Base-by-base conservation (phyloP, 164 flowering plant genomes). In the Magnolia sinica region DNA sequence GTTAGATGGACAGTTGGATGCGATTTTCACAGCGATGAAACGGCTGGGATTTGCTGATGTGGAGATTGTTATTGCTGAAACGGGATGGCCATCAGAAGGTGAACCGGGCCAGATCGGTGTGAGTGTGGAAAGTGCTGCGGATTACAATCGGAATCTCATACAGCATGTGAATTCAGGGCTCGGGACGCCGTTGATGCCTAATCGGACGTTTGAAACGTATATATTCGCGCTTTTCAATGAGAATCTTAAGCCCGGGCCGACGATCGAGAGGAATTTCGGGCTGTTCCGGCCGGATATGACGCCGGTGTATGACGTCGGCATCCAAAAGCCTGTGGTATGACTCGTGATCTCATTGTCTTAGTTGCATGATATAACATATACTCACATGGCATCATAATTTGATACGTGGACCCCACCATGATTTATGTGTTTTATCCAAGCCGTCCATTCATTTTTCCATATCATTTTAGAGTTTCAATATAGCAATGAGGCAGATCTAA, bases 161-260 rank as follows among this genome's bases (percentile, higher is more conserved):
- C 72, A 73, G 55, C 94, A 90, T 73, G 93, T 91, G 7, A 84
- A 66, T 0, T 88, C 92, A 1, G 89, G 92, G 0, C 63, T 76
- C 1, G 97, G 95, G 70, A 92, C 97, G 2, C 95, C 95, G 1
- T 84, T 91, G 7, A 89, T 91, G 92, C 95, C 93, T 0, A 89
- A 89, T 50, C 76, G 88, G 69, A 90, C 89, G 0, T 92, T 91
- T 71, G 97, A 91, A 83, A 87, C 92, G 0, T 92, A 89, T 81
- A 84, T 91, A 37, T 91, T 93, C 64, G 88, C 89, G 0, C 89
- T 93, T 7, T 93, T 93, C 78, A 89, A 93, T 76, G 97, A 93
- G 74, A 73, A 93, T 79, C 81, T 88, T 4, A 93, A 93, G 86
- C 89, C 91, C 0, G 95, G 94, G 2, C 96, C 97, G 1, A 81